Percentiles rank a stretch among this genome's conserved stretches.
Conservation (phyloP, 73 alveolate species). For the Uronychia binucleata region DNA sequence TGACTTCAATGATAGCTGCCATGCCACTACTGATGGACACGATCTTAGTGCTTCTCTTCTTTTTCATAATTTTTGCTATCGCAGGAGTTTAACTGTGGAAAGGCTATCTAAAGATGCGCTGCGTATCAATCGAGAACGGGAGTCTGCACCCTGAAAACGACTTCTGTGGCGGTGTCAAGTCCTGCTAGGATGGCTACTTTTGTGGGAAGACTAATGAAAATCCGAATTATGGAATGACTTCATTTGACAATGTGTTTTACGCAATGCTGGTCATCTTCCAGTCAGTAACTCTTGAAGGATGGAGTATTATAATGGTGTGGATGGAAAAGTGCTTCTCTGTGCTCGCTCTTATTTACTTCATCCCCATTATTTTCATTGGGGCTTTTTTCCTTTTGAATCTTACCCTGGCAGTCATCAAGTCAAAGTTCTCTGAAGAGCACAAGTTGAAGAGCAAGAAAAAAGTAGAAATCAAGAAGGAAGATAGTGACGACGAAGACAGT, state of each 20-base stretch:
- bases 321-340: constrained; percentile 64
- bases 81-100: constrained; percentile 93
- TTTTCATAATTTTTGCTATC: constrained; percentile 89
- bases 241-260: constrained; percentile 49
- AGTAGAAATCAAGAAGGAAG: too few species aligned
- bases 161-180: constrained; percentile 58
- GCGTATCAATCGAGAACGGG: constrained; percentile 75
- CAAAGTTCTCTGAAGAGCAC: constrained; percentile 68
- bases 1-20: constrained; percentile 86
- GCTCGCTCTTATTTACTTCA: constrained; percentile 68
- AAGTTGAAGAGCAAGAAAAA: too few species aligned
- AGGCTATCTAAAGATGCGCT: constrained; percentile 87
- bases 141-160: constrained; percentile 7
- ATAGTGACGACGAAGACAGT: too few species aligned
- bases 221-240: constrained; percentile 54
- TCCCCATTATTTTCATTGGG: constrained; percentile 82
- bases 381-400: constrained; percentile 88
- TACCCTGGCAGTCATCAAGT: constrained; percentile 90
- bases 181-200: constrained; percentile 48
- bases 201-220: constrained; percentile 60
- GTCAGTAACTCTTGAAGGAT: constrained; percentile 90
- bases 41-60: constrained; percentile 82
- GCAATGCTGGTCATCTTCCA: constrained; percentile 46
- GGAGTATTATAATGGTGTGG: constrained; percentile 74
- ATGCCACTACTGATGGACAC: constrained; percentile 91